Evolutionary conservation across 1,139 yeast genomes (phyloP), one percentile per base, ranked within the genome.

Genomic region (Suhomyces anneliseae): DNA sequence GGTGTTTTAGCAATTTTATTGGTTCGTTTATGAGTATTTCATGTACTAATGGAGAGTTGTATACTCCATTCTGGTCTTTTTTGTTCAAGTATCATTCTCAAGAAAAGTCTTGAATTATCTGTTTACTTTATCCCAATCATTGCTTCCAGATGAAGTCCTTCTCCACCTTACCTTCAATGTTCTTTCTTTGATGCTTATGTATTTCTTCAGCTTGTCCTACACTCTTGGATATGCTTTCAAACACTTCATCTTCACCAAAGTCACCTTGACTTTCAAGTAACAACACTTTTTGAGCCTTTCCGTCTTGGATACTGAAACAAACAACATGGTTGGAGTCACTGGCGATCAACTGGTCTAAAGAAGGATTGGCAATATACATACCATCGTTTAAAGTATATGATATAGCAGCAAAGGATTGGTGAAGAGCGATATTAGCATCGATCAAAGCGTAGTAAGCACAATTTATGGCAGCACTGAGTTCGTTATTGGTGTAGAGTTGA

Each of bases 351-450:
- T 77, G 68, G 48, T 48, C 49, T 42, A 59, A 60, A 0, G 74
- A 66, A 7, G 92, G 89, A 40, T 74, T 68, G 11, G 70, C 47
- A 5, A 76, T 57, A 7, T 78, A 53, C 29, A 68, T 56, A 4
- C 66, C 70, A 3, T 57, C 48, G 12, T 44, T 46, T 3, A 82
- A 61, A 7, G 81, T 70, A 37, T 78, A 62, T 12, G 79, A 69
- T 0, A 77, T 72, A 8, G 92, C 81, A 0, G 82, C 78, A 55
- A 84, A 84, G 2, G 92, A 78, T 10, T 79, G 69, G 45, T 76
- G 73, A 47, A 92, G 64, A 0, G 92, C 86, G 9, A 93, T 74
- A 38, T 89, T 90, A 7, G 96, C 88, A 63, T 90, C 93, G 1
- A 90, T 62, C 42, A 92, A 72, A 0, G 97, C 96, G 54, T 87